phyloP scores from a whole-genome alignment of 1,284 basidiomycete genomes.

The Heterobasidion annosum region DNA sequence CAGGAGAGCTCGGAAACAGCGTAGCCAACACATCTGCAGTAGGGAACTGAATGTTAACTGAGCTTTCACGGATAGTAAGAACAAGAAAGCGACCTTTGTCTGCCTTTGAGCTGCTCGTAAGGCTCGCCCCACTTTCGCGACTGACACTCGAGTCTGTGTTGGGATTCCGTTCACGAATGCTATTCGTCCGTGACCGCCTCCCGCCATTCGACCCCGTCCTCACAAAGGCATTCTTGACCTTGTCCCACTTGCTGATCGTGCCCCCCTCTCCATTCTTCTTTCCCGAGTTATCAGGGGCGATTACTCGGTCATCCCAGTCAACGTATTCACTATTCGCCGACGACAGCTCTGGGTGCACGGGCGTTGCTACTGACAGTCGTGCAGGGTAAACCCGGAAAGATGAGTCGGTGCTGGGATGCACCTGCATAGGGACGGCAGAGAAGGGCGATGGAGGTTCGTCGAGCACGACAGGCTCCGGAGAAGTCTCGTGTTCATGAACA shows the following conservation, averaged over 20 bases:
- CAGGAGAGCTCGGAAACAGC: conserved; percentile 34
- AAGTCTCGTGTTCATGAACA: conserved; percentile 51
- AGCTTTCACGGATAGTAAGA: background rate
- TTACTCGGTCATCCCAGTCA: conserved; percentile 44
- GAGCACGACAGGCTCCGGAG: conserved; percentile 35
- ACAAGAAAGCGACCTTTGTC: conserved; percentile 27
- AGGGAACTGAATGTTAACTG: background rate
- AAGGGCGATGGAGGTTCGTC: conserved; percentile 42
- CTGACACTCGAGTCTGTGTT: conserved; percentile 64
- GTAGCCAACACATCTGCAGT: conserved; percentile 12
- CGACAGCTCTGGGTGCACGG: conserved; percentile 44
- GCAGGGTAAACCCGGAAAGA: conserved; percentile 45
- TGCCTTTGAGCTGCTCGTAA: conserved; percentile 42
- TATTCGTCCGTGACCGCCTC: conserved; percentile 70
- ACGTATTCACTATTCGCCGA: conserved; percentile 41
- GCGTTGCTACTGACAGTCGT: conserved; percentile 52
- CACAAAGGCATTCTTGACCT: conserved; percentile 51
- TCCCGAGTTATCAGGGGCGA: conserved; percentile 41
- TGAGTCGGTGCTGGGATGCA: conserved; percentile 31
- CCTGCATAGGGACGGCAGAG: conserved; percentile 30
- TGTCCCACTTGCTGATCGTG: conserved; percentile 53
- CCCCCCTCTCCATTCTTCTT: conserved; percentile 28
- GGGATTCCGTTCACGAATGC: conserved; percentile 47
- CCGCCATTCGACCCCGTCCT: conserved; percentile 56
- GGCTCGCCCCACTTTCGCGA: conserved; percentile 65